Base-by-base conservation (phyloP, 768 basidiomycete genomes). In the Kwoniella bestiolae region DNA sequence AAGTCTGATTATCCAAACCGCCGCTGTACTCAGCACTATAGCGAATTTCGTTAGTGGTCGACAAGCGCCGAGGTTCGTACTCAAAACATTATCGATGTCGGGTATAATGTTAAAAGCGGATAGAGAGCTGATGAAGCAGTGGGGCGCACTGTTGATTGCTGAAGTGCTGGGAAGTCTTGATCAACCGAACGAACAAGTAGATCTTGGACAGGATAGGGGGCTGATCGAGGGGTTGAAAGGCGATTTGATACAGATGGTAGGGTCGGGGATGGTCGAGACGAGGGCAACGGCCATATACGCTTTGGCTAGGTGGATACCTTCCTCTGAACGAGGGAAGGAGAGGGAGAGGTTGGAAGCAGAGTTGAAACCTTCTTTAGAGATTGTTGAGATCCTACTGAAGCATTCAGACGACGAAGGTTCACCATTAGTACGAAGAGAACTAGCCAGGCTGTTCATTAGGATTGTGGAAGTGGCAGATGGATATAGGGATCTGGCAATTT, bases 81-180 rank as follows among this genome's bases (percentile, higher is more conserved):
- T 55, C 25, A 50, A 66, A 9, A 65, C 62, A 3, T 65, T 77
- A 14, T 49, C 55, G 6, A 46, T 71, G 51, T 62, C 67, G 0
- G 56, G 60, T 5, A 49, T 59, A 2, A 76, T 78, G 77, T 45
- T 76, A 5, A 44, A 63, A 3, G 32, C 50, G 7, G 28, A 56
- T 11, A 29, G 62, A 9, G 47, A 41, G 9, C 61, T 78, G 29
- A 57, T 78, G 9, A 58, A 70, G 53, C 74, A 75, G 35, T 78
- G 77, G 77, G 74, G 74, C 8, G 74, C 77, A n/a, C 46, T 78
- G 9, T 29, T 75, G 32, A 55, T 68, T 14, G 77, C 69, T 12
- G 69, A 74, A 50, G 60, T 76, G 9, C 38, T 70, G 5, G 70
- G 64, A 5, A 59, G 61, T 18, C 28, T 73, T n/a, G 59, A 60